phyloP scores from a whole-genome alignment of 768 basidiomycete genomes.

The Lactarius hatsudake region DNA sequence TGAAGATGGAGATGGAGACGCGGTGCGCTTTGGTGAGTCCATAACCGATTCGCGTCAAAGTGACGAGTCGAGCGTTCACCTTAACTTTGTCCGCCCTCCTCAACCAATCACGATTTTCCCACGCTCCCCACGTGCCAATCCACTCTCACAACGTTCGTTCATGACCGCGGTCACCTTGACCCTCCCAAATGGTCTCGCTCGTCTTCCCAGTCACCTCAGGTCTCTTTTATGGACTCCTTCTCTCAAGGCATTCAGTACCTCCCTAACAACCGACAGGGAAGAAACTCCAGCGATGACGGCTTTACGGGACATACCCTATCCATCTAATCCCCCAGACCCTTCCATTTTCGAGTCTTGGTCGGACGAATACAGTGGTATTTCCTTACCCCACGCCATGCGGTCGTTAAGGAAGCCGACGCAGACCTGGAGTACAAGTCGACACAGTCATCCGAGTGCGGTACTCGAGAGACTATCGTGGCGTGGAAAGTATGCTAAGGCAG shows the following conservation, averaged over 20 bases:
- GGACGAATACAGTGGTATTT: slow-evolving; percentile 33
- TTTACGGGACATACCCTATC: slow-evolving; percentile 38
- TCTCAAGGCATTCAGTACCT: slow-evolving; percentile 30
- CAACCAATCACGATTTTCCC: slow-evolving; percentile 9
- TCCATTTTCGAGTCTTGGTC: slow-evolving; percentile 40
- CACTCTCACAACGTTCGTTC: not conserved
- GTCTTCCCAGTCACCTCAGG: slow-evolving; percentile 8
- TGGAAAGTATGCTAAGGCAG: slow-evolving; percentile 36
- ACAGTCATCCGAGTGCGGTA: slow-evolving; percentile 23
- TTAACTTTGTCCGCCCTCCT: not conserved
- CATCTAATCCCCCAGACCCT: slow-evolving; percentile 32
- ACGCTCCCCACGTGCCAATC: slow-evolving; percentile 17
- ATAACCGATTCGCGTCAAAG: slow-evolving; percentile 16
- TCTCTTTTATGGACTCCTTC: slow-evolving; percentile 6
- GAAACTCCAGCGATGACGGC: slow-evolving; percentile 40
- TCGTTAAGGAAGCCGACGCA: not conserved
- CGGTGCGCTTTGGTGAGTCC: slow-evolving; percentile 39
- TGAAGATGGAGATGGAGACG: slow-evolving; percentile 35
- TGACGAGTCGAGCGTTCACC: slow-evolving; percentile 6
- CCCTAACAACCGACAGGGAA: slow-evolving; percentile 15
- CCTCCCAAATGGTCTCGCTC: slow-evolving; percentile 17
- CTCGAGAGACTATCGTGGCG: slow-evolving; percentile 34
- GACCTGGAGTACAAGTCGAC: not conserved
- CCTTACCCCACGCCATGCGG: not conserved
- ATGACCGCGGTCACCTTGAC: slow-evolving; percentile 23